These are phyloP conservation scores for Juglanconis juglandina DNA, from an alignment of 2,329 filamentous ascomycete species.

Conservation along the genomic window DNA sequence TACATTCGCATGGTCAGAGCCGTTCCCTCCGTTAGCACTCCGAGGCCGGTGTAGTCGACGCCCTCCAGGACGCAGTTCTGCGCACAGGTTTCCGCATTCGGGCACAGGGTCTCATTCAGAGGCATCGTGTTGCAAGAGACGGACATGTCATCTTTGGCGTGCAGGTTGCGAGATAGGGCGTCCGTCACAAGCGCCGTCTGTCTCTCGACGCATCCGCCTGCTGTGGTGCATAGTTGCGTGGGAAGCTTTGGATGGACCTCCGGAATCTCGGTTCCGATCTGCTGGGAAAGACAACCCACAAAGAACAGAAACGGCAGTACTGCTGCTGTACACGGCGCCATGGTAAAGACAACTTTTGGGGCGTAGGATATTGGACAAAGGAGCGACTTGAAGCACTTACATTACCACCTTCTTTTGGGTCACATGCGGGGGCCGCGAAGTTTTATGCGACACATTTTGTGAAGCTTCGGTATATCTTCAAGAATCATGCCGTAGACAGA, in stretches of 20 bases:
- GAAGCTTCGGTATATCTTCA: background rate
- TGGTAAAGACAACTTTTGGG: background rate
- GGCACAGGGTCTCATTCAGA: slow-evolving; percentile 31
- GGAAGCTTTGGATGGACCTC: slow-evolving; percentile 25
- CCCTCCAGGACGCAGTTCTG: slow-evolving; percentile 50
- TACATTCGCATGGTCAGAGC: slow-evolving; percentile 25
- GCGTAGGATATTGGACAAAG: too few relatives aligned
- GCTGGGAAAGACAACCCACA: slow-evolving; percentile 17
- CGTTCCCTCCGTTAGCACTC: slow-evolving; percentile 21
- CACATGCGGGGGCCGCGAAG: background rate
- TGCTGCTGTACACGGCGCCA: background rate
- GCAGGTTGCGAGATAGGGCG: slow-evolving; percentile 21
- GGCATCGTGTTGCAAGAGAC: slow-evolving; percentile 18
- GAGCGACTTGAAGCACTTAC: too few relatives aligned
- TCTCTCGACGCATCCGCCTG: slow-evolving; percentile 21
- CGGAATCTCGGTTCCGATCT: slow-evolving; percentile 23
- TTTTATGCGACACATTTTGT: background rate
- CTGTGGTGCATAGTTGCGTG: slow-evolving; percentile 24
- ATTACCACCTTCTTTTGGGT: too few relatives aligned
- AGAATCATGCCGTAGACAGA: background rate
- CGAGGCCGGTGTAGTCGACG: slow-evolving; percentile 38
- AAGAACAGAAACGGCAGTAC: background rate
- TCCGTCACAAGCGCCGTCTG: slow-evolving; percentile 24
- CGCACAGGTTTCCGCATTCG: slow-evolving; percentile 41
- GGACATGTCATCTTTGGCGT: slow-evolving; percentile 18